phyloP scores from a whole-genome alignment of 148 eudicot species.

The Talinum fruticosum region DNA sequence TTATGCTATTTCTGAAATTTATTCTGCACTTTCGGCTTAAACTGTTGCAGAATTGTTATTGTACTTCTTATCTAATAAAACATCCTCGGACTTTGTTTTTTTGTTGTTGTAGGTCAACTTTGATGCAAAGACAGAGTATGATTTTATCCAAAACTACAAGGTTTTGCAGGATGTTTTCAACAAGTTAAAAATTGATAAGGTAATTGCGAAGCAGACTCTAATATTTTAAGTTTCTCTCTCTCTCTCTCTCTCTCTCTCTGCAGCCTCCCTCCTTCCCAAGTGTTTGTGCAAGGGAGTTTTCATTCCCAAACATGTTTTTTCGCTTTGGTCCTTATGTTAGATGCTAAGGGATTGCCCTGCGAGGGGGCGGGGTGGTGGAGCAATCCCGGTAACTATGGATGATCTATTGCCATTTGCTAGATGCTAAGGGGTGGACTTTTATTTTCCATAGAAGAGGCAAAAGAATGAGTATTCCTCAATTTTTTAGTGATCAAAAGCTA shows the following conservation, averaged over 20 bases:
- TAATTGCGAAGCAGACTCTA: slow-evolving; percentile 16
- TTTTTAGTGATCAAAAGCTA: too few relatives aligned
- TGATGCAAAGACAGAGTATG: slow-evolving; percentile 88
- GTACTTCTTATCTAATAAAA: background rate
- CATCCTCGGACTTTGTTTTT: slow-evolving; percentile 13
- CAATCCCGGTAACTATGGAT: too few relatives aligned
- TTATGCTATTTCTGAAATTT: background rate
- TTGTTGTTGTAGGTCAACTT: slow-evolving; percentile 64
- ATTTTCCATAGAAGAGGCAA: too few relatives aligned
- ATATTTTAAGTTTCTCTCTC: background rate
- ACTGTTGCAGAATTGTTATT: background rate
- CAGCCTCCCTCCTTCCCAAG: too few relatives aligned
- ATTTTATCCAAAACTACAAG: slow-evolving; percentile 93
- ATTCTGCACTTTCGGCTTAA: background rate
- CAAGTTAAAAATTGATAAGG: slow-evolving; percentile 90
- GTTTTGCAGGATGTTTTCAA: slow-evolving; percentile 89
- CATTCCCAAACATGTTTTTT: too few relatives aligned
- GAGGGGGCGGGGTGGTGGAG: too few relatives aligned
- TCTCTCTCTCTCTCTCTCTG: background rate
- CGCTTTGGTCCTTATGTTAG: too few relatives aligned
- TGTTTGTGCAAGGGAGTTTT: too few relatives aligned
- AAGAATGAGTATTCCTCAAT: too few relatives aligned
- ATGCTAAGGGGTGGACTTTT: too few relatives aligned
- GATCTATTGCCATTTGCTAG: too few relatives aligned
- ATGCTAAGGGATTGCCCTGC: too few relatives aligned